Conservation (phyloP, 1,284 basidiomycete genomes). For the Ceratobasidium sp. region DNA sequence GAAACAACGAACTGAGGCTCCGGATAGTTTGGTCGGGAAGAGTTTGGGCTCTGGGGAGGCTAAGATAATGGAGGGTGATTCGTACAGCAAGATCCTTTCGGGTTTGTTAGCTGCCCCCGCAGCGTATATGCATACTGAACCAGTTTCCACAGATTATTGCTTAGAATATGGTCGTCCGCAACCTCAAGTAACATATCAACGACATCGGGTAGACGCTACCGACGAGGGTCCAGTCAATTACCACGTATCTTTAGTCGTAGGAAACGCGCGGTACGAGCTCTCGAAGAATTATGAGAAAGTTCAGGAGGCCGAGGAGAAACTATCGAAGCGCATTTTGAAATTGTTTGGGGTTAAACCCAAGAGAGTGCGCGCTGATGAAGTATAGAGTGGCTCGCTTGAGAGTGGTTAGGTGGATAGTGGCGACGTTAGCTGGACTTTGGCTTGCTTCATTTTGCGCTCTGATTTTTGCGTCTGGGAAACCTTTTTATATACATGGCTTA, state of each 20-base stretch:
- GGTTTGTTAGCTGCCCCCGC: too few species aligned
- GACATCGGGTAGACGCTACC: not conserved
- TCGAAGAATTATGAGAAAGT: constrained; percentile 33
- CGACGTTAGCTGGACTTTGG: too few species aligned
- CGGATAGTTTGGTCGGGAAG: not conserved
- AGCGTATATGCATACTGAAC: too few species aligned
- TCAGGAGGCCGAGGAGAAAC: constrained; percentile 23
- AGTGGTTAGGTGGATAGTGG: too few species aligned
- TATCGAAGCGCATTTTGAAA: constrained; percentile 29
- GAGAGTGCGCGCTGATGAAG: not conserved
- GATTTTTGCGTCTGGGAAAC: too few species aligned
- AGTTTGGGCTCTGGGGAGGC: not conserved
- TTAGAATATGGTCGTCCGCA: constrained; percentile 11
- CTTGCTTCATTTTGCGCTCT: too few species aligned
- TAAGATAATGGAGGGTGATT: not conserved
- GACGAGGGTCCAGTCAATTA: not conserved
- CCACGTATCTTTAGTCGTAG: constrained; percentile 9
- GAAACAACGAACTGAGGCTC: constrained; percentile 16
- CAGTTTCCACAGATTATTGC: constrained; percentile 15
- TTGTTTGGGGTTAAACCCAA: constrained; percentile 24
- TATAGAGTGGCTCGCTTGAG: too few species aligned
- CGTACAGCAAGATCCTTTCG: constrained; percentile 21
- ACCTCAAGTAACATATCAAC: constrained; percentile 30
- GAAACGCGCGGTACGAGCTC: constrained; percentile 11
- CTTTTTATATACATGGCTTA: too few species aligned